Base-by-base conservation (phyloP, 306 rosid species). In the Luffa aegyptiaca region DNA sequence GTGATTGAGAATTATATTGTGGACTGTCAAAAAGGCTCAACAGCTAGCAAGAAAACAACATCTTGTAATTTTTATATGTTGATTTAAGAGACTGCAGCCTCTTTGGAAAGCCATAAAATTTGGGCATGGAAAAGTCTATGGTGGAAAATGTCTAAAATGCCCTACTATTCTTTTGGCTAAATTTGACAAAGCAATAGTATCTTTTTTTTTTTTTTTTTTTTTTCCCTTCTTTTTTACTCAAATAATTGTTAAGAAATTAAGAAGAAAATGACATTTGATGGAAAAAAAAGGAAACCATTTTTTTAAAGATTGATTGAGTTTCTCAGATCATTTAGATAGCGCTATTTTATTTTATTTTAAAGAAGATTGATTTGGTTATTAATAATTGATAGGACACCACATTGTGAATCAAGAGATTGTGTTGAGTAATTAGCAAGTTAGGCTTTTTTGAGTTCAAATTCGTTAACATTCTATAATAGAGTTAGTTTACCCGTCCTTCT, bases 21-120 rank as follows among this genome's bases (percentile, higher is more conserved):
- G 31, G 51, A 66, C 74, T 9, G 9, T n/a, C 7, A 11, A 70
- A 70, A 39, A 48, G 36, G 58, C 6, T 72, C 58, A 72, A 10
- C 76, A 46, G 58, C 77, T 26, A 72, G 42, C 41, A 72, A 48
- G 58, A 72, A 26, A 72, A 70, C 76, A n/a, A 70, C 56, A 70
- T 70, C 2, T 70, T 10, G 46, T 37, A 12, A 26, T 69, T 4
- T 69, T 10, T 69, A 39, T 66, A 16, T 39, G 5, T 36, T 5
- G 4, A 63, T 61, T 11, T 31, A 61, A 64, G 46, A 33, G 10
- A 33, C 21, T 13, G 20, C 45, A 64, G 18, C 5, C 35, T 66
- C 51, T 68, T 68, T 68, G 51, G 35, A 41, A 39, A 18, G 26
- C 51, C 33, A 41, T 0, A 36, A 5, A 64, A 35, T 35, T 66